Percentiles rank a stretch among this genome's conserved stretches.
phyloP scores from a whole-genome alignment of 371 early-diverging fungal species.

The Fennellomyces sp. region DNA sequence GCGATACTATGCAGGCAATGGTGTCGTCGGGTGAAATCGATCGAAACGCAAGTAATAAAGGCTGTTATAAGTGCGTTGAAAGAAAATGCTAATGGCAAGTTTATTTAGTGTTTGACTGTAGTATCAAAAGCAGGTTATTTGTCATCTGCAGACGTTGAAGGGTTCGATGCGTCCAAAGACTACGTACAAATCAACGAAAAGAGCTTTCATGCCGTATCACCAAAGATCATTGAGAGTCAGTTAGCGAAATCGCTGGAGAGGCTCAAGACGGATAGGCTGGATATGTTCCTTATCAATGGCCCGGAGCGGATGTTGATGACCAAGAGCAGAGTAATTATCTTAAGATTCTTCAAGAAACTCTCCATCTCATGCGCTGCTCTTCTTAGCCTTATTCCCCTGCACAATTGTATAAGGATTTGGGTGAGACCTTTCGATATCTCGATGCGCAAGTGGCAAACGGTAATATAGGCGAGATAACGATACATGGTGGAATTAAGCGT shows the following conservation, averaged over 20 bases:
- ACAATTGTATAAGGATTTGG: constrained; percentile 60
- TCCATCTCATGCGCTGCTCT: not conserved
- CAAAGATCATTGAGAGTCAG: constrained; percentile 61
- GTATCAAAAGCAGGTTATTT: constrained; percentile 79
- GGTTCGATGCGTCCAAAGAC: constrained; percentile 24
- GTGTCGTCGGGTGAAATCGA: constrained; percentile 28
- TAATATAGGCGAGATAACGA: not conserved
- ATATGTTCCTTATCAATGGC: constrained; percentile 79
- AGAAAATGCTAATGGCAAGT: constrained; percentile 5
- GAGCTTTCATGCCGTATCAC: constrained; percentile 70
- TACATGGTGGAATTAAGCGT: not conserved
- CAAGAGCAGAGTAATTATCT: constrained; percentile 39
- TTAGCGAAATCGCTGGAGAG: constrained; percentile 64
- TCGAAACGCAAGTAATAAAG: constrained; percentile 48
- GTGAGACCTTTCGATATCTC: constrained; percentile 61
- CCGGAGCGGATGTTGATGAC: constrained; percentile 78
- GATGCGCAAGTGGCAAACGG: constrained; percentile 65
- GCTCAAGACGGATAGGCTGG: constrained; percentile 60
- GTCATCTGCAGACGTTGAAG: constrained; percentile 19
- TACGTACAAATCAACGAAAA: constrained; percentile 58
- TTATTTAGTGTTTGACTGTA: constrained; percentile 55
- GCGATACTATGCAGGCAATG: constrained; percentile 50
- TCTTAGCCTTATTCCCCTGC: constrained; percentile 35
- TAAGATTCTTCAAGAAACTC: not conserved
- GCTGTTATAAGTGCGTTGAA: not conserved